Percentiles rank a stretch among this genome's conserved stretches.
These are phyloP conservation scores for Thelonectria discophora DNA, from an alignment of 2,329 filamentous ascomycete species.

Conservation along the genomic window DNA sequence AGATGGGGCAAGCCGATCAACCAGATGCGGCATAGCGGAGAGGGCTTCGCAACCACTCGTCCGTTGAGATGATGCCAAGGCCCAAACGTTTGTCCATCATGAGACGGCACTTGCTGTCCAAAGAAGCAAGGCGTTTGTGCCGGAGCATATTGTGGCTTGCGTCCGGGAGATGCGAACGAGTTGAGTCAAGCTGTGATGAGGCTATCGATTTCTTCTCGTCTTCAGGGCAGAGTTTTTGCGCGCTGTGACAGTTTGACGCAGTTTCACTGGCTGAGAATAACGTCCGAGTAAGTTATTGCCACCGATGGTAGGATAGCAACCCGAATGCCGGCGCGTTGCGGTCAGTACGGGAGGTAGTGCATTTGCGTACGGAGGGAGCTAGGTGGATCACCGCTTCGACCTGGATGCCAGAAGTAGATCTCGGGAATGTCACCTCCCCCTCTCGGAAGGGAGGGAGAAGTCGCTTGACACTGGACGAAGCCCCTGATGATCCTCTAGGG, in stretches of 20 bases:
- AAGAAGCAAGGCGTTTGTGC: slow-evolving; percentile 27
- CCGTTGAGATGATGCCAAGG: slow-evolving; percentile 35
- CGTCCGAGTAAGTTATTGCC: slow-evolving; percentile 23
- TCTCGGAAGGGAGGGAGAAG: slow-evolving; percentile 1
- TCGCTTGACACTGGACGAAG: slow-evolving; percentile 15
- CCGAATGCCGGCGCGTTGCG: slow-evolving; percentile 21
- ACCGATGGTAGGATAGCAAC: background rate
- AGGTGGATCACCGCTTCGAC: slow-evolving; percentile 8
- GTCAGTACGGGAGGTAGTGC: slow-evolving; percentile 16
- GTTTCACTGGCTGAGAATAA: slow-evolving; percentile 25
- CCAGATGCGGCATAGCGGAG: slow-evolving; percentile 37
- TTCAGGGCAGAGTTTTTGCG: background rate
- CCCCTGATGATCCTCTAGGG: slow-evolving; percentile 27
- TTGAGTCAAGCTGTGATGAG: slow-evolving; percentile 22
- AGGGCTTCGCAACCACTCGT: slow-evolving; percentile 37
- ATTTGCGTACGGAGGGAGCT: background rate
- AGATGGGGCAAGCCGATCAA: slow-evolving; percentile 31
- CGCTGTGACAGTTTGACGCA: slow-evolving; percentile 20
- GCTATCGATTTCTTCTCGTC: slow-evolving; percentile 10
- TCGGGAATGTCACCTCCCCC: slow-evolving; percentile 22
- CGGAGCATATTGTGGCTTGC: slow-evolving; percentile 14
- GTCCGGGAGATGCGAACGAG: slow-evolving; percentile 3
- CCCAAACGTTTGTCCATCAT: slow-evolving; percentile 29
- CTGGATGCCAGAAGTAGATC: slow-evolving; percentile 30
- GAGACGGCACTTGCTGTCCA: slow-evolving; percentile 32